These are phyloP conservation scores for Naganishia onofrii DNA, from an alignment of 768 basidiomycete genomes.

Conservation along the genomic window DNA sequence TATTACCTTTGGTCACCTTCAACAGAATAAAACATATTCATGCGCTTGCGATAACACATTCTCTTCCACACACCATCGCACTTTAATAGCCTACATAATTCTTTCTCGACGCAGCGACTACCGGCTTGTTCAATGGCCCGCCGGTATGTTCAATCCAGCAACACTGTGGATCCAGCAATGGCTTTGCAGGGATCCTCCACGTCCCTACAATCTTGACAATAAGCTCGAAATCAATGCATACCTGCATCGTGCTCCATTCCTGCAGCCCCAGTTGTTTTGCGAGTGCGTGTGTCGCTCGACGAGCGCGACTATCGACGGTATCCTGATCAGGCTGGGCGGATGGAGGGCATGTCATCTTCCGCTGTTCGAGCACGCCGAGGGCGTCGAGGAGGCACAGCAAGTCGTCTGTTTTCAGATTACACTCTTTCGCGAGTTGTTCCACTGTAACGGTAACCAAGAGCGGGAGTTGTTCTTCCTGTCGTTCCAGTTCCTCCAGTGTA, in stretches of 20 bases:
- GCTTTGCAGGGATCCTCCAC: conserved; percentile 22
- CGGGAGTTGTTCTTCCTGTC: conserved; percentile 11
- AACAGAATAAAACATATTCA: too few species aligned
- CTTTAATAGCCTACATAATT: not conserved
- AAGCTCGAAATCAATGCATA: conserved; percentile 16
- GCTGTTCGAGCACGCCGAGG: conserved; percentile 17
- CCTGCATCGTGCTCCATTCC: conserved; percentile 4
- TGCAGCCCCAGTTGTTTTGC: not conserved
- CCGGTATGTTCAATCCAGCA: conserved; percentile 16
- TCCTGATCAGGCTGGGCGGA: not conserved
- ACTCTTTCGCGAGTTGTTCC: conserved; percentile 10
- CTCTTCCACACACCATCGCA: too few species aligned
- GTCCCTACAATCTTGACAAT: conserved; percentile 20
- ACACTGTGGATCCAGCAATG: conserved; percentile 16
- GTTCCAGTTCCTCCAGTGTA: not conserved
- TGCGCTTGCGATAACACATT: too few species aligned
- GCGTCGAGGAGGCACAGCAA: conserved; percentile 9
- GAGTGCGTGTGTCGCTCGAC: not conserved
- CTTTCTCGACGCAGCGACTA: conserved; percentile 2
- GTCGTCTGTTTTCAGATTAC: conserved; percentile 19
- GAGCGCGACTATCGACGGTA: too few species aligned
- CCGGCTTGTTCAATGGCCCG: conserved; percentile 9
- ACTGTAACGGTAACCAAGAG: not conserved
- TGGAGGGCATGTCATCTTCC: not conserved
- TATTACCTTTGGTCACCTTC: not conserved